phyloP scores from a whole-genome alignment of 768 basidiomycete species.

The Lactarius indigo region DNA sequence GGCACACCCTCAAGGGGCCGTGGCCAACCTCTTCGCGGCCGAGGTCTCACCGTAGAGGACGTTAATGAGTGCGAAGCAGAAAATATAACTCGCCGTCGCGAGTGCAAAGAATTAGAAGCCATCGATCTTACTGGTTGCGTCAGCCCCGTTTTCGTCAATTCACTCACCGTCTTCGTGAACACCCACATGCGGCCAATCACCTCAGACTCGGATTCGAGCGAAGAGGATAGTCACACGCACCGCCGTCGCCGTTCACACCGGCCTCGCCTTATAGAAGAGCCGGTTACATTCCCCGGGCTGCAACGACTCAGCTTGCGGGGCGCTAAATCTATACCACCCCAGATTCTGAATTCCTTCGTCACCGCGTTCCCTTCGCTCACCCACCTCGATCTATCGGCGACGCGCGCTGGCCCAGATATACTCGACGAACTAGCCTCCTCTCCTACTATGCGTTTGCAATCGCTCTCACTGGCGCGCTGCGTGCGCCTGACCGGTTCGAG shows the following conservation, averaged over 20 bases:
- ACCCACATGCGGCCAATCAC: conserved; percentile 52
- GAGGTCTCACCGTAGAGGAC: conserved; percentile 46
- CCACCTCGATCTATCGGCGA: conserved; percentile 52
- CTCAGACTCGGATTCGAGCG: conserved; percentile 43
- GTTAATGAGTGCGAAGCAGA: conserved; percentile 66
- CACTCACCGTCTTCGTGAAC: conserved; percentile 78
- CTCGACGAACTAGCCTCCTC: conserved; percentile 64
- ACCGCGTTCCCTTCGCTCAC: conserved; percentile 82
- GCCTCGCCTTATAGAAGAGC: conserved; percentile 45
- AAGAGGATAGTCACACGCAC: conserved; percentile 31
- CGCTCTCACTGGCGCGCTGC: conserved; percentile 84
- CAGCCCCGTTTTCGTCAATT: conserved; percentile 83
- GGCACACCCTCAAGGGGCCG: conserved; percentile 68
- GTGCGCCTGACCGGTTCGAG: conserved; percentile 77
- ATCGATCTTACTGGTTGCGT: conserved; percentile 95
- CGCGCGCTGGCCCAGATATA: conserved; percentile 74
- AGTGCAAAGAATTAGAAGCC: conserved; percentile 67
- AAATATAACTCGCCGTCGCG: conserved; percentile 61
- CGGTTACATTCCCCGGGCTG: conserved; percentile 62
- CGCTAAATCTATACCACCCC: conserved; percentile 70
- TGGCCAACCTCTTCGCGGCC: conserved; percentile 65
- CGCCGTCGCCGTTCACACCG: conserved; percentile 32
- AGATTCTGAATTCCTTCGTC: conserved; percentile 68
- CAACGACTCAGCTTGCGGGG: conserved; percentile 79
- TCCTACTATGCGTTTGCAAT: conserved; percentile 61